Conservation (phyloP, 2,329 filamentous ascomycete species). For the Paracamarosporium sp. region DNA sequence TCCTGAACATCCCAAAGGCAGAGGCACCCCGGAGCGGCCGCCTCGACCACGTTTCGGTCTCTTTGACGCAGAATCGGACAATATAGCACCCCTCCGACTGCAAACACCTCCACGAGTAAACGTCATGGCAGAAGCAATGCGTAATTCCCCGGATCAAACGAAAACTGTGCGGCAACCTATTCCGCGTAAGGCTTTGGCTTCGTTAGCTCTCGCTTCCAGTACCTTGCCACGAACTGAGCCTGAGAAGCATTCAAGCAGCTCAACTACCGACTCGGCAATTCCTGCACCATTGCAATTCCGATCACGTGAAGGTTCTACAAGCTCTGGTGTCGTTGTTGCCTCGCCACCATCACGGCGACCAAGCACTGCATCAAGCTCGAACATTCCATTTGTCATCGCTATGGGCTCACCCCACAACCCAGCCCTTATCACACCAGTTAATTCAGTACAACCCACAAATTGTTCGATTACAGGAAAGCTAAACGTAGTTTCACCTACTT, state of each 20-base stretch:
- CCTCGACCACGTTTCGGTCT: conserved; percentile 30
- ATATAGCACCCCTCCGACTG: not conserved
- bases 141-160: conserved; percentile 18
- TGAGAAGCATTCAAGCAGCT: not conserved
- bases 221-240: not conserved
- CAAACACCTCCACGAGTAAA: conserved; percentile 23
- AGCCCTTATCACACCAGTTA: conserved; percentile 27
- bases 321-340: conserved; percentile 7
- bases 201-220: not conserved
- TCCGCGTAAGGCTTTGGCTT: conserved; percentile 4
- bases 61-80: conserved; percentile 17
- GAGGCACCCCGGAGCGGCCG: conserved; percentile 30
- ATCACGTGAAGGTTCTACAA: conserved; percentile 22
- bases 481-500: conserved; percentile 19
- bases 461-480: conserved; percentile 34
- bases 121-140: conserved; percentile 31
- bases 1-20: conserved; percentile 22
- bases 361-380: conserved; percentile 26
- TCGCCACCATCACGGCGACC: conserved; percentile 18
- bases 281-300: conserved; percentile 10
- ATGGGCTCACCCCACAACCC: conserved; percentile 41
- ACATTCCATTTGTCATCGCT: conserved; percentile 36
- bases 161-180: not conserved
- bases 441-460: conserved; percentile 19
- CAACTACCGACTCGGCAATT: conserved; percentile 9